These are phyloP conservation scores for Stentor roeselii DNA, from an alignment of 73 alveolate genomes.

Conservation along the genomic window DNA sequence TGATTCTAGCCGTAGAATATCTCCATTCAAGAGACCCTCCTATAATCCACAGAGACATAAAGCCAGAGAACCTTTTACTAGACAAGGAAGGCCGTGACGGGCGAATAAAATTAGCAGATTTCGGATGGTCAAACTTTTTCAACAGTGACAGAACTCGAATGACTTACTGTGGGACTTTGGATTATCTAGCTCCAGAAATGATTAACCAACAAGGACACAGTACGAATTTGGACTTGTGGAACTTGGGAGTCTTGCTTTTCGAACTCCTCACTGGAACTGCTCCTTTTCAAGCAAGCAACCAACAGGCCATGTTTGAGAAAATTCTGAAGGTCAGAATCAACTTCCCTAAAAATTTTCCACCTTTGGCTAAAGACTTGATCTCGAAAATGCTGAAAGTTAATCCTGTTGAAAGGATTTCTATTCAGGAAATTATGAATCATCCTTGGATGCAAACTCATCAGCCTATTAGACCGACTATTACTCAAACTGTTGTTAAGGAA, in stretches of 20 bases:
- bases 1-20: slow-evolving; percentile 52
- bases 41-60: slow-evolving; percentile 56
- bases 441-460: slow-evolving; percentile 31
- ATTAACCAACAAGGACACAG: slow-evolving; percentile 68
- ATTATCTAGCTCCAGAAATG: slow-evolving; percentile 99
- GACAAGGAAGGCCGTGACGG: slow-evolving; percentile 26
- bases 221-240: slow-evolving; percentile 89
- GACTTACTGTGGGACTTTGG: slow-evolving; percentile 98
- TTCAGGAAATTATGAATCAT: slow-evolving; percentile 45
- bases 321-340: slow-evolving; percentile 54
- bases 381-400: slow-evolving; percentile 45
- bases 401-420: slow-evolving; percentile 59
- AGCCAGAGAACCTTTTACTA: slow-evolving; percentile 42
- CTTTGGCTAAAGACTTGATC: slow-evolving; percentile 51
- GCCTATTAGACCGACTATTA: slow-evolving; percentile 21
- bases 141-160: slow-evolving; percentile 6
- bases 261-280: slow-evolving; percentile 76
- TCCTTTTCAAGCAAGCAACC: slow-evolving; percentile 64
- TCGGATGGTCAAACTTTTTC: slow-evolving; percentile 29
- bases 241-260: slow-evolving; percentile 79
- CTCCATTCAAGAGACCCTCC: slow-evolving; percentile 50
- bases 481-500: background rate
- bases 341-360: slow-evolving; percentile 55
- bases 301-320: slow-evolving; percentile 56
- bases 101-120: slow-evolving; percentile 21